These are phyloP conservation scores for Fraxinus platypoda DNA, from an alignment of 305 asterid species.

Conservation along the genomic window DNA sequence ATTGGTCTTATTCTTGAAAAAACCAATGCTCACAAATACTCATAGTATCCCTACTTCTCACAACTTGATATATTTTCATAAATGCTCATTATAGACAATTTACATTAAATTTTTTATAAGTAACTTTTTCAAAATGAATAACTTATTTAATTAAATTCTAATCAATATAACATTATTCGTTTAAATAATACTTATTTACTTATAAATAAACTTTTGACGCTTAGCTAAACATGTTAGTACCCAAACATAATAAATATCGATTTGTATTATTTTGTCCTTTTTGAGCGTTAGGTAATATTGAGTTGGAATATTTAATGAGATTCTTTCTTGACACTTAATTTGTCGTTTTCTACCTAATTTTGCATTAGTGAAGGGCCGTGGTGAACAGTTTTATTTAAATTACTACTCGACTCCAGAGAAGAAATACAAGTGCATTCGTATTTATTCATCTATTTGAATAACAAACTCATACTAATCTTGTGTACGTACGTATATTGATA, in stretches of 20 bases:
- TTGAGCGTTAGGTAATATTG: neutral
- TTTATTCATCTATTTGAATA: neutral
- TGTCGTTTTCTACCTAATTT: neutral
- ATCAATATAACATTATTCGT: neutral
- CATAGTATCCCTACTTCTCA: neutral
- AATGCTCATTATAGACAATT: neutral
- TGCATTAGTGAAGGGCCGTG: neutral
- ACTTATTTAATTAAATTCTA: neutral
- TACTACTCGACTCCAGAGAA: neutral
- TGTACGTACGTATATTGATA: neutral
- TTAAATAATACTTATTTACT: neutral
- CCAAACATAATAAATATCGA: neutral
- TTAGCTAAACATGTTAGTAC: neutral
- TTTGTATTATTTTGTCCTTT: neutral
- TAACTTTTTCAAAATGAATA: neutral
- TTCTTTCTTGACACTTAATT: neutral
- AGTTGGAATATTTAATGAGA: neutral
- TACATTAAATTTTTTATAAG: neutral
- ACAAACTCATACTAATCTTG: neutral
- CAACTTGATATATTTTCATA: neutral
- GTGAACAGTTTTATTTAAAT: neutral
- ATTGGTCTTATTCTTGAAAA: neutral
- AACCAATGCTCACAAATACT: neutral
- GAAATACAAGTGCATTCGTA: neutral
- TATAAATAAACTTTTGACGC: neutral